Percentiles rank a stretch among this genome's conserved stretches.
Evolutionary conservation across 495 filamentous ascomycete species (phyloP).

Genomic region (Apodospora peruviana): DNA sequence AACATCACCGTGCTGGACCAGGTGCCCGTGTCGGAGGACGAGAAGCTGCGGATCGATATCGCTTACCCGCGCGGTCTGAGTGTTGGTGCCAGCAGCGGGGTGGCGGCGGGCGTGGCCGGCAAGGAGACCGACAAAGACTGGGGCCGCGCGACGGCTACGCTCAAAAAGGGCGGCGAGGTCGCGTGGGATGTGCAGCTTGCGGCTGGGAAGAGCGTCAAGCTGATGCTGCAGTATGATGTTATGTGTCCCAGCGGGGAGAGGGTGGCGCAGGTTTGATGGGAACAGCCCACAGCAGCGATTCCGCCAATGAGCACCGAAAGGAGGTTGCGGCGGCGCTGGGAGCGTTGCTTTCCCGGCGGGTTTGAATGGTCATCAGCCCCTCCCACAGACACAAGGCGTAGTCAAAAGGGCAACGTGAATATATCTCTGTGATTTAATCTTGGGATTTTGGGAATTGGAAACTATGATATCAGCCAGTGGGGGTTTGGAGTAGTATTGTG

Average conservation of each 20-base stretch:
- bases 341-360: too few species aligned
- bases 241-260: constrained; percentile 46
- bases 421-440: too few species aligned
- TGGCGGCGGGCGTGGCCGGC: background rate
- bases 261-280: constrained; percentile 26
- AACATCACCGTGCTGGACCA: constrained; percentile 59
- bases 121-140: constrained; percentile 29
- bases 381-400: too few species aligned
- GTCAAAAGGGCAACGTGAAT: too few species aligned
- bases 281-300: too few species aligned
- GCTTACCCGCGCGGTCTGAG: constrained; percentile 46
- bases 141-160: constrained; percentile 41
- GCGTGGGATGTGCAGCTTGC: constrained; percentile 55
- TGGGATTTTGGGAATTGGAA: too few species aligned
- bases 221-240: constrained; percentile 61
- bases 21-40: constrained; percentile 62
- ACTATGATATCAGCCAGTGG: too few species aligned
- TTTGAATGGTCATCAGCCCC: too few species aligned
- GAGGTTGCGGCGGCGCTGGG: too few species aligned
- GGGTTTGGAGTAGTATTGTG: too few species aligned
- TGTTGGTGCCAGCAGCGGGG: constrained; percentile 20
- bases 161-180: constrained; percentile 58
- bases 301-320: too few species aligned
- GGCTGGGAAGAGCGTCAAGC: constrained; percentile 48
- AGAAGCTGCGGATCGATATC: constrained; percentile 51